These are phyloP conservation scores for Huntiella bhutanensis DNA, from an alignment of 2,329 filamentous ascomycete genomes.

Conservation along the genomic window DNA sequence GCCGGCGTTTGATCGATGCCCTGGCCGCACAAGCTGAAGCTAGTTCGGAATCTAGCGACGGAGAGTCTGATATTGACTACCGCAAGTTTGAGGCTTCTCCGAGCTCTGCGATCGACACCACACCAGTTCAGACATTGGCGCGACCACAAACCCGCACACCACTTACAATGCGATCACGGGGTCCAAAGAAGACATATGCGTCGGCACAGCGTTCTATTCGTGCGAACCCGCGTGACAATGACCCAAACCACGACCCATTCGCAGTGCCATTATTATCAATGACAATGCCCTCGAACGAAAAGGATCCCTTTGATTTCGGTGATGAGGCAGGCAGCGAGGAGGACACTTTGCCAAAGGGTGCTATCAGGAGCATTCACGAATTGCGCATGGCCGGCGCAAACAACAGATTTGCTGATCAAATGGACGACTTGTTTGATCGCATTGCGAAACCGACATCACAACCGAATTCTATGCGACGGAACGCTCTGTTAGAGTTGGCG, in stretches of 20 bases:
- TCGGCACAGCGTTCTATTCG: conserved; percentile 16
- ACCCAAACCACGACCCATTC: conserved; percentile 11
- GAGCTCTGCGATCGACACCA: not conserved
- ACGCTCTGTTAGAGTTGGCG: conserved; percentile 40
- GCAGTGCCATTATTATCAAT: conserved; percentile 3
- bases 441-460: conserved; percentile 32
- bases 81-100: not conserved
- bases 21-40: conserved; percentile 23
- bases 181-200: conserved; percentile 23
- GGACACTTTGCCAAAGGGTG: conserved; percentile 24
- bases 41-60: conserved; percentile 14
- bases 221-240: conserved; percentile 5
- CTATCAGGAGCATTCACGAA: conserved; percentile 46
- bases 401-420: conserved; percentile 44
- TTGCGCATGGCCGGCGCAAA: conserved; percentile 46
- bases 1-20: conserved; percentile 24
- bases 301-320: conserved; percentile 11
- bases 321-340: conserved; percentile 20
- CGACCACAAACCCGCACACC: not conserved
- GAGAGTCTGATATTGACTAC: not conserved
- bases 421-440: conserved; percentile 43
- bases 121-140: not conserved
- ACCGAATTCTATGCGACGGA: conserved; percentile 33
- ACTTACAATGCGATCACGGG: conserved; percentile 12
- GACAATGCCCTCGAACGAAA: conserved; percentile 4